Conservation (phyloP, 2,329 filamentous ascomycete species). For the Calonectria henricotiae region DNA sequence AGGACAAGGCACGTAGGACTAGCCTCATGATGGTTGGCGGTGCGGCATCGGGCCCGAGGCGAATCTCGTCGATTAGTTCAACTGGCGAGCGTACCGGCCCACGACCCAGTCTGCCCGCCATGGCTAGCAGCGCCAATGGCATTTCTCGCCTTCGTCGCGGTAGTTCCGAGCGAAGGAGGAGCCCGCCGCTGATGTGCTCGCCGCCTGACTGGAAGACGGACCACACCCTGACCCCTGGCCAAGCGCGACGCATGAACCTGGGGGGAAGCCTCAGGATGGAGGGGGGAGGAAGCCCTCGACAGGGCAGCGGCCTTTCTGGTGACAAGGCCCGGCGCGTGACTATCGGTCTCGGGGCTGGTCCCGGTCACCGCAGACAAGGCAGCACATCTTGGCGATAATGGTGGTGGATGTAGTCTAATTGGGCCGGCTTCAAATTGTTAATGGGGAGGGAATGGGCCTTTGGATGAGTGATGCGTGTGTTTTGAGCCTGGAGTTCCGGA, state of each 20-base stretch:
- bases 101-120: constrained; percentile 60
- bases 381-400: constrained; percentile 55
- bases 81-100: constrained; percentile 50
- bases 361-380: constrained; percentile 54
- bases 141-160: constrained; percentile 70
- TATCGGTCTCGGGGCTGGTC: constrained; percentile 55
- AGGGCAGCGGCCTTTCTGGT: constrained; percentile 42
- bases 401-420: background rate
- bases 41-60: constrained; percentile 58
- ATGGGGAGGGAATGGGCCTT: constrained; percentile 35
- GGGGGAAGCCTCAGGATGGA: constrained; percentile 61
- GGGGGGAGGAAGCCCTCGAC: constrained; percentile 49
- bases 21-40: constrained; percentile 58
- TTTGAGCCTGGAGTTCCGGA: constrained; percentile 45
- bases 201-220: constrained; percentile 61
- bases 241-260: constrained; percentile 73
- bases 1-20: constrained; percentile 61
- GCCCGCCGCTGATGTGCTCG: constrained; percentile 70
- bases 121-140: constrained; percentile 70
- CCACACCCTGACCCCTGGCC: constrained; percentile 67
- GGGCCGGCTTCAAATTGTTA: constrained; percentile 40
- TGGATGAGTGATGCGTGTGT: constrained; percentile 46
- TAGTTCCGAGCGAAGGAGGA: constrained; percentile 68
- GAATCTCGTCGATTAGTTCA: constrained; percentile 66
- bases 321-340: constrained; percentile 58